Evolutionary conservation across 805 yeast species (phyloP).

Genomic region (Barnettozyma pratensis): DNA sequence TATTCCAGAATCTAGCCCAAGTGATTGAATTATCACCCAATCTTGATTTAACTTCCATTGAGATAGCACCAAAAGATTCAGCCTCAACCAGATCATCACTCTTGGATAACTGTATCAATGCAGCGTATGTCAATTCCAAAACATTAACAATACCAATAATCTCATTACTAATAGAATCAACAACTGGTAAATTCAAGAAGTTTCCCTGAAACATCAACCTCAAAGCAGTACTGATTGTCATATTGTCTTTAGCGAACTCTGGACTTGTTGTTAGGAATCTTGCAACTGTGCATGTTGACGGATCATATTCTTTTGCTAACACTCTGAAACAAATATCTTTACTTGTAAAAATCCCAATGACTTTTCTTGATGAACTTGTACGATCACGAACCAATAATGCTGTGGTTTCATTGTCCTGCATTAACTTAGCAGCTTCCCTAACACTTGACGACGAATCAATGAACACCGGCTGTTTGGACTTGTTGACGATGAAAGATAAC

Average conservation of each 20-base stretch:
- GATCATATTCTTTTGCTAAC: slow-evolving; percentile 32
- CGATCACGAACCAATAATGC: slow-evolving; percentile 37
- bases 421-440: slow-evolving; percentile 33
- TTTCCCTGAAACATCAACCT: slow-evolving; percentile 44
- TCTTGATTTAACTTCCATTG: slow-evolving; percentile 21
- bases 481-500: slow-evolving; percentile 21
- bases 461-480: slow-evolving; percentile 26
- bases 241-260: slow-evolving; percentile 35
- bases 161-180: slow-evolving; percentile 20
- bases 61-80: slow-evolving; percentile 15
- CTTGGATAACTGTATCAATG: slow-evolving; percentile 31
- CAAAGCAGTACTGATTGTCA: slow-evolving; percentile 38
- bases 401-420: slow-evolving; percentile 35
- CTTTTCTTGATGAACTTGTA: slow-evolving; percentile 26
- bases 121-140: slow-evolving; percentile 37
- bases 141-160: slow-evolving; percentile 41
- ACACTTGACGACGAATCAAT: slow-evolving; percentile 34
- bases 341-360: slow-evolving; percentile 42
- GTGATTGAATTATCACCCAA: slow-evolving; percentile 21
- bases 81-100: slow-evolving; percentile 19
- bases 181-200: slow-evolving; percentile 39
- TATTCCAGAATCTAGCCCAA: slow-evolving; percentile 31
- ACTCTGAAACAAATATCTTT: slow-evolving; percentile 42
- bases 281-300: slow-evolving; percentile 33
- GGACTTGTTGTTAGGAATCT: slow-evolving; percentile 43